Conservation (phyloP, 192 early-diverging fungal species). For the Mortierella claussenii region DNA sequence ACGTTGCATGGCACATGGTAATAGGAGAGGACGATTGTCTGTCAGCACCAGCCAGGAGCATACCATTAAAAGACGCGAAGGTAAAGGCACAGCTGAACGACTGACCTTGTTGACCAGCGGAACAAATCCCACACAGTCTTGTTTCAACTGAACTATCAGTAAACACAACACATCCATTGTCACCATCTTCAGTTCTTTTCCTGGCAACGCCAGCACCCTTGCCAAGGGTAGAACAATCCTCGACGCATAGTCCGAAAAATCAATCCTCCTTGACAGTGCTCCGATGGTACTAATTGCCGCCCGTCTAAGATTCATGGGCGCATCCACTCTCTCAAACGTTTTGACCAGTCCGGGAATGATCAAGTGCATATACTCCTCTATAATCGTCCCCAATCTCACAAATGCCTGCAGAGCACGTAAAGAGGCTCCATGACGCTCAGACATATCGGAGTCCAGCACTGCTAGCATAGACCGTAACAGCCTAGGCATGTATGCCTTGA, state of each 20-base stretch:
- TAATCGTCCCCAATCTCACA: constrained; percentile 79
- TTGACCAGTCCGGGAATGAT: constrained; percentile 85
- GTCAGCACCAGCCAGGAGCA: neutral
- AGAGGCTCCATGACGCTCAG: constrained; percentile 70
- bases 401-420: constrained; percentile 84
- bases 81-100: neutral
- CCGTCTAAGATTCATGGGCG: constrained; percentile 67
- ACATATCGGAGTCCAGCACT: constrained; percentile 82
- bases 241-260: constrained; percentile 86
- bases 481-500: constrained; percentile 84
- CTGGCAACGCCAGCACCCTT: constrained; percentile 68
- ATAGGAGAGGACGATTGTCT: too few species aligned
- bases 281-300: constrained; percentile 78
- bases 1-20: neutral
- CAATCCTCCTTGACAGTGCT: constrained; percentile 76
- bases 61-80: neutral
- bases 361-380: constrained; percentile 93
- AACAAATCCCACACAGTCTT: constrained; percentile 88
- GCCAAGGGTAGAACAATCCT: constrained; percentile 87
- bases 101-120: constrained; percentile 83
- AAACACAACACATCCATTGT: constrained; percentile 87
- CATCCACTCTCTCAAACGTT: constrained; percentile 78
- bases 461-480: constrained; percentile 85
- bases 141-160: constrained; percentile 83
- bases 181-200: constrained; percentile 63